phyloP scores from a whole-genome alignment of 108 stramenopile species.

The Epithemia pelagica region DNA sequence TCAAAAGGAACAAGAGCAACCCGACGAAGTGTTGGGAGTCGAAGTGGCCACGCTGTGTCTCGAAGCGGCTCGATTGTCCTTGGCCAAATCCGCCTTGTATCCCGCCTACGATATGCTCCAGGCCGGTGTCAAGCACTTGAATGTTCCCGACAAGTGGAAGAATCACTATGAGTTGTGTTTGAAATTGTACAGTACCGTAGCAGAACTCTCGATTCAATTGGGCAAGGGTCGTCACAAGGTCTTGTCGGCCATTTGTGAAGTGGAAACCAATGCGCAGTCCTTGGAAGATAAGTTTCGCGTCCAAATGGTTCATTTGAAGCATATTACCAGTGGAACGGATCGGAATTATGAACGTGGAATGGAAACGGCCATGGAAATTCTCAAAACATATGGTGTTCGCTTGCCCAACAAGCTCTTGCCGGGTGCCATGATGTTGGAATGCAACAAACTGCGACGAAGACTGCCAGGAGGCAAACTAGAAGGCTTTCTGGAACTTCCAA shows the following conservation, averaged over 20 bases:
- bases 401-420: slow-evolving; percentile 18
- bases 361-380: slow-evolving; percentile 10
- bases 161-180: slow-evolving; percentile 24
- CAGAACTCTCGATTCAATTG: slow-evolving; percentile 8
- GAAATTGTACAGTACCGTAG: slow-evolving; percentile 20
- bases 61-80: slow-evolving; percentile 31
- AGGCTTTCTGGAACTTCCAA: slow-evolving; percentile 9
- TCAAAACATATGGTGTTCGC: slow-evolving; percentile 20
- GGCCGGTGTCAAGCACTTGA: slow-evolving; percentile 19
- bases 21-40: slow-evolving; percentile 4
- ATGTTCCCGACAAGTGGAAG: slow-evolving; percentile 12
- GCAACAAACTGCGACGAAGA: slow-evolving; percentile 7
- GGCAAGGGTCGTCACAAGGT: slow-evolving; percentile 15
- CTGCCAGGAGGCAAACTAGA: slow-evolving; percentile 15
- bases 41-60: slow-evolving; percentile 9
- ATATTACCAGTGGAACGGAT: slow-evolving; percentile 12
- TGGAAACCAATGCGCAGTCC: slow-evolving; percentile 17
- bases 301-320: slow-evolving; percentile 10
- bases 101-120: slow-evolving; percentile 29
- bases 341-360: slow-evolving; percentile 19
- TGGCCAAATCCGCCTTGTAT: slow-evolving; percentile 26
- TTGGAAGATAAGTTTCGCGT: slow-evolving; percentile 32
- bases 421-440: slow-evolving; percentile 15
- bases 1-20: neutral
- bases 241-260: slow-evolving; percentile 3